Conservation (phyloP, 441 rosid genomes). For the Gossypium schwendimanii region DNA sequence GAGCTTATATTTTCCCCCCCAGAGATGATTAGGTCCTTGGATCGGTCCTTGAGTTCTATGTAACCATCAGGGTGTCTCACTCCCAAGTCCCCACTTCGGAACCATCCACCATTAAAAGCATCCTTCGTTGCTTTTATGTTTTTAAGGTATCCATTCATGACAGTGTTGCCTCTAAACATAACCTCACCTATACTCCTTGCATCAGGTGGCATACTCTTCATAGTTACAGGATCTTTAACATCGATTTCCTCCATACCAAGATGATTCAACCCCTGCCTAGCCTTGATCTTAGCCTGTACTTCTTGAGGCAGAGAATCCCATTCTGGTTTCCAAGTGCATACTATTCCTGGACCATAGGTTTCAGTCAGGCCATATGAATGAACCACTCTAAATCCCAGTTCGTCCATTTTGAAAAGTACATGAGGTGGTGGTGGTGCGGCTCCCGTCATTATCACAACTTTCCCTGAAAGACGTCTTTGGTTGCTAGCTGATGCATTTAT, state of each 20-base stretch:
- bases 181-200: conserved; percentile 18
- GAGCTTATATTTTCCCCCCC: conserved; percentile 22
- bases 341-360: conserved; percentile 19
- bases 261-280: conserved; percentile 20
- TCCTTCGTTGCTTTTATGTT: conserved; percentile 5
- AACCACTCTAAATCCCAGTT: conserved; percentile 10
- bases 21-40: conserved; percentile 19
- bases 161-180: conserved; percentile 19
- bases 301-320: conserved; percentile 17
- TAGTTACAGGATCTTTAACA: conserved; percentile 18
- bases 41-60: conserved; percentile 18
- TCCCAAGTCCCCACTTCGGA: conserved; percentile 21
- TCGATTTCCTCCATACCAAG: conserved; percentile 15
- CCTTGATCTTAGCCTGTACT: conserved; percentile 10
- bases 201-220: conserved; percentile 18
- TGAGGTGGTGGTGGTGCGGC: conserved; percentile 16
- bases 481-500: conserved; percentile 8
- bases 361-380: conserved; percentile 17
- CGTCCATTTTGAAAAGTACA: conserved; percentile 14
- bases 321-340: conserved; percentile 22
- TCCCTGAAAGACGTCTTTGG: conserved; percentile 5
- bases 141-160: conserved; percentile 20
- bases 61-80: conserved; percentile 18
- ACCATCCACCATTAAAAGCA: conserved; percentile 15
- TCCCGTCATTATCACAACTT: conserved; percentile 17